Evolutionary conservation across 176 grass and related monocot genomes (phyloP).

Genomic region (Calamus simplicifolius): DNA sequence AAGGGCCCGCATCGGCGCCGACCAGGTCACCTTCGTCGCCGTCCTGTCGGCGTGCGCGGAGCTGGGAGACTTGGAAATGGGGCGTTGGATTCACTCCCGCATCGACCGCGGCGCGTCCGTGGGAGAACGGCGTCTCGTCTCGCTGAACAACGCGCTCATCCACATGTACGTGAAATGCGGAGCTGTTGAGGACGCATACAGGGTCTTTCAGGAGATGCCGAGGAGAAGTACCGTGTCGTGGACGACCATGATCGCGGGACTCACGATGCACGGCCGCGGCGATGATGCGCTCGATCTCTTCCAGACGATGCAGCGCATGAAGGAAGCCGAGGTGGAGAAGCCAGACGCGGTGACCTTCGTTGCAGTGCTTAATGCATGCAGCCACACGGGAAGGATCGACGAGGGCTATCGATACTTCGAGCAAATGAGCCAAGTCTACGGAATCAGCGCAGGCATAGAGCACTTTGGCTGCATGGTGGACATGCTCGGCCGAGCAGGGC

Average conservation of each 20-base stretch:
- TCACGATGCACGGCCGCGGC: slow-evolving; percentile 32
- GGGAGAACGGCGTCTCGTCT: slow-evolving; percentile 9
- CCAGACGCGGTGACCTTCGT: slow-evolving; percentile 44
- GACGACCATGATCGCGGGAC: slow-evolving; percentile 68
- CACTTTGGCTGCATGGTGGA: slow-evolving; percentile 74
- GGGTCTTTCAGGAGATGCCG: slow-evolving; percentile 47
- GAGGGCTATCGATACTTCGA: slow-evolving; percentile 43
- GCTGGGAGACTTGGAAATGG: slow-evolving; percentile 41
- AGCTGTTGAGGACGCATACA: slow-evolving; percentile 31
- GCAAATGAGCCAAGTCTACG: slow-evolving; percentile 42
- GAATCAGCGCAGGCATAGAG: slow-evolving; percentile 41
- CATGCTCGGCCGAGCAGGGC: slow-evolving; percentile 43
- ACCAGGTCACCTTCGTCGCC: slow-evolving; percentile 39
- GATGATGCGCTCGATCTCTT: slow-evolving; percentile 51
- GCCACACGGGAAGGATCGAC: slow-evolving; percentile 32
- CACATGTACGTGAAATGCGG: slow-evolving; percentile 59
- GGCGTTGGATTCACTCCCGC: slow-evolving; percentile 40
- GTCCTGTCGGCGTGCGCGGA: slow-evolving; percentile 40
- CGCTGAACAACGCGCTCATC: slow-evolving; percentile 52
- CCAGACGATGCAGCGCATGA: slow-evolving; percentile 23
- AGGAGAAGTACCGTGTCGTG: slow-evolving; percentile 47
- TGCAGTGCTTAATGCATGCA: slow-evolving; percentile 41
- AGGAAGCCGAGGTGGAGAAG: not conserved
- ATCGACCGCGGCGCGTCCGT: slow-evolving; percentile 7
- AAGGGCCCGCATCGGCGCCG: slow-evolving; percentile 30